phyloP scores from a whole-genome alignment of 2,329 filamentous ascomycete genomes.

The Plenodomus tracheiphilus region DNA sequence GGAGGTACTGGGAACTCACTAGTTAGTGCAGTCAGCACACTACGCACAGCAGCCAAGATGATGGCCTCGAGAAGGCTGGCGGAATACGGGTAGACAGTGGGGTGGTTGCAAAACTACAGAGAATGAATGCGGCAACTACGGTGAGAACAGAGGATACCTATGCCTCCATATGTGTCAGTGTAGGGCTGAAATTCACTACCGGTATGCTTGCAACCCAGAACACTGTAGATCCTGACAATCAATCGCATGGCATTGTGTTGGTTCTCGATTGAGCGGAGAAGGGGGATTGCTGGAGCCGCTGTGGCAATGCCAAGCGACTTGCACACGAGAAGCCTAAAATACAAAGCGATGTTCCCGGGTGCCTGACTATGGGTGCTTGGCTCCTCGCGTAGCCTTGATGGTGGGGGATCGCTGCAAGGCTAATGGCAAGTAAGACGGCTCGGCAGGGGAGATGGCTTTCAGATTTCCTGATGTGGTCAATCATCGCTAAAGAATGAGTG shows the following conservation, averaged over 20 bases:
- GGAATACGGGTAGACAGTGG: conserved; percentile 19
- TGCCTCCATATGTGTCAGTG: neutral
- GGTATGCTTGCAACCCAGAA: too few relatives aligned
- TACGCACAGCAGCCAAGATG: conserved; percentile 25
- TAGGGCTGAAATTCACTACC: too few relatives aligned
- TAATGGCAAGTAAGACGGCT: conserved; percentile 9
- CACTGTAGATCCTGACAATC: neutral
- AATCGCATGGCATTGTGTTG: too few relatives aligned
- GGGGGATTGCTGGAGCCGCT: neutral
- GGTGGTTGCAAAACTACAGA: conserved; percentile 7
- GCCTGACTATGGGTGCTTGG: conserved; percentile 2
- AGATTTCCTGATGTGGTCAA: too few relatives aligned
- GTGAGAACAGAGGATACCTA: neutral
- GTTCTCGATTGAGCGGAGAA: neutral
- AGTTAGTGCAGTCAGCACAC: conserved; percentile 15
- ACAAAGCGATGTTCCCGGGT: conserved; percentile 9
- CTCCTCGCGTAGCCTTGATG: neutral
- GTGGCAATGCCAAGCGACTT: conserved; percentile 13
- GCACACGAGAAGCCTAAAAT: conserved; percentile 19
- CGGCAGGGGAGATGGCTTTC: neutral
- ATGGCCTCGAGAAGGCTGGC: conserved; percentile 12
- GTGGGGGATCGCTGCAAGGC: conserved; percentile 12
- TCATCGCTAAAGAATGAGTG: too few relatives aligned
- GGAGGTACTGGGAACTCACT: conserved; percentile 19
- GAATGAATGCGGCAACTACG: neutral